These are phyloP conservation scores for Solanum stenotomum DNA, from an alignment of 257 asterid genomes.

Conservation along the genomic window DNA sequence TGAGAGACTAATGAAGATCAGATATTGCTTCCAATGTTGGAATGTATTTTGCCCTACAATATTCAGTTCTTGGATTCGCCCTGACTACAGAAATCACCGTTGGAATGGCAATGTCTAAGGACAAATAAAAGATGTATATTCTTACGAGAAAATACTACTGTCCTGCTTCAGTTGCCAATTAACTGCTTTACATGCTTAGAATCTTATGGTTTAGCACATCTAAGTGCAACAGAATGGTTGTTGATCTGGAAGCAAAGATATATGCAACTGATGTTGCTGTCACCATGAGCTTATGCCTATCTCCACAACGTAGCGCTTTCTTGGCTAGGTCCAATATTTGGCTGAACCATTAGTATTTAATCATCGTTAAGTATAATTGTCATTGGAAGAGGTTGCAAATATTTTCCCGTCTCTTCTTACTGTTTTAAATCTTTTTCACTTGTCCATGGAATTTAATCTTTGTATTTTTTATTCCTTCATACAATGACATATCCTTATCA, in stretches of 20 bases:
- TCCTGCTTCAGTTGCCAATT: background rate
- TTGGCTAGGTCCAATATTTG: background rate
- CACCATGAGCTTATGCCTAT: background rate
- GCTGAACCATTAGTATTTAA: background rate
- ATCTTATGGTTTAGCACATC: background rate
- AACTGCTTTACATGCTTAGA: background rate
- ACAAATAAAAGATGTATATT: background rate
- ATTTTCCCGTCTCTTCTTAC: background rate
- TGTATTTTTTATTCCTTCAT: background rate
- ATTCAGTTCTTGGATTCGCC: background rate
- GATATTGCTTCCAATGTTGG: background rate
- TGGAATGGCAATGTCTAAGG: background rate
- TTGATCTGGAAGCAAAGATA: background rate
- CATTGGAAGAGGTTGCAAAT: background rate
- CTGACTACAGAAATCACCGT: background rate
- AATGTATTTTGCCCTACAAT: background rate
- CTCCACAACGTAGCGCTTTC: background rate
- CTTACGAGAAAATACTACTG: background rate
- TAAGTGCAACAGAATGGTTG: background rate
- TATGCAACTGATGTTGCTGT: background rate
- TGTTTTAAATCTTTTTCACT: background rate
- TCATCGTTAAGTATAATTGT: background rate
- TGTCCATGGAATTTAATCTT: background rate
- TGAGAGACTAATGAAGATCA: background rate
- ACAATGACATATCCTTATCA: background rate